These are phyloP conservation scores for Trichaptum fuscoviolaceum DNA, from an alignment of 768 basidiomycete species.

Conservation along the genomic window DNA sequence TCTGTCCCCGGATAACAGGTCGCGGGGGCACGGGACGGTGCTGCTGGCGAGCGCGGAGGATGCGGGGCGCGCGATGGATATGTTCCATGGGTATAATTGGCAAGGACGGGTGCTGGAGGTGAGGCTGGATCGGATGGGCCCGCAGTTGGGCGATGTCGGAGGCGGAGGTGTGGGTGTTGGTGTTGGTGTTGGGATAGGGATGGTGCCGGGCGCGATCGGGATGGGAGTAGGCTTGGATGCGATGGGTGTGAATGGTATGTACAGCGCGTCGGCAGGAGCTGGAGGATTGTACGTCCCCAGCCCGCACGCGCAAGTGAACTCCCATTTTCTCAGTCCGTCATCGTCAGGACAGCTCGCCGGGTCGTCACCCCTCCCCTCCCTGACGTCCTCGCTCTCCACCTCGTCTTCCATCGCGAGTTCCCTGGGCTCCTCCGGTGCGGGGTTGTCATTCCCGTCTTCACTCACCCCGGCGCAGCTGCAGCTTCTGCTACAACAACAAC, in stretches of 20 bases:
- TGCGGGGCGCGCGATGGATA: slow-evolving; percentile 89
- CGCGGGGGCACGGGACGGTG: slow-evolving; percentile 91
- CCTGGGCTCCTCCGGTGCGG: not conserved
- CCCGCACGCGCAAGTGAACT: too few relatives aligned
- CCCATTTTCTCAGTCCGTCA: not conserved
- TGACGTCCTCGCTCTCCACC: not conserved
- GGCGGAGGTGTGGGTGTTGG: not conserved
- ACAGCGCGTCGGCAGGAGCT: not conserved
- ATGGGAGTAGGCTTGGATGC: slow-evolving; percentile 11
- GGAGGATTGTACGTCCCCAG: not conserved
- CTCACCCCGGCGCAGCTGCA: not conserved
- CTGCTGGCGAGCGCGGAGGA: slow-evolving; percentile 93
- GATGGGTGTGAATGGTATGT: not conserved
- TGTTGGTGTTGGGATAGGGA: not conserved
- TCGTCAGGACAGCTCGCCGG: not conserved
- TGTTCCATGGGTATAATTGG: slow-evolving; percentile 98
- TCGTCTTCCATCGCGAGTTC: not conserved
- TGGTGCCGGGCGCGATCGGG: not conserved
- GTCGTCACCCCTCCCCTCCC: not conserved
- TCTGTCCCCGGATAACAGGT: slow-evolving; percentile 84
- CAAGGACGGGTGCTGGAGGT: slow-evolving; percentile 91
- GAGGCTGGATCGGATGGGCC: slow-evolving; percentile 75
- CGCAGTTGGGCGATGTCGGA: slow-evolving; percentile 43
- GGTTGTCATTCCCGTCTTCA: not conserved
- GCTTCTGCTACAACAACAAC: not conserved